These are phyloP conservation scores for Cavenderia fasciculata DNA, from an alignment of 78 protist genomes.

Conservation along the genomic window DNA sequence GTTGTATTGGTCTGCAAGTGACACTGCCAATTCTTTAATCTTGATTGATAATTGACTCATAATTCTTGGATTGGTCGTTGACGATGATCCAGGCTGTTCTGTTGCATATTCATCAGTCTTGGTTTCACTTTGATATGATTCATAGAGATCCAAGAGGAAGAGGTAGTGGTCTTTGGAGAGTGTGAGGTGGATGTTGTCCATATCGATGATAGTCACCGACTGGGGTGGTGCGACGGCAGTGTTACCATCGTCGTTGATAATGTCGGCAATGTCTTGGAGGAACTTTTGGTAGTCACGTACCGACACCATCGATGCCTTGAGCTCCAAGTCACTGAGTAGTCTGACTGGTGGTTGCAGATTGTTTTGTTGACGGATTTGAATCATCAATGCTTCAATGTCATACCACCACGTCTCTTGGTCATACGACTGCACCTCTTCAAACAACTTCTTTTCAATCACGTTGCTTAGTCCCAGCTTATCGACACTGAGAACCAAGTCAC, in stretches of 20 bases:
- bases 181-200: neutral
- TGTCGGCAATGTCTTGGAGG: neutral
- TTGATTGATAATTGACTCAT: too few relatives aligned
- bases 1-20: too few relatives aligned
- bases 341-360: too few relatives aligned
- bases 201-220: neutral
- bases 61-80: too few relatives aligned
- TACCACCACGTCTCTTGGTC: constrained; percentile 5
- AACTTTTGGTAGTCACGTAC: neutral
- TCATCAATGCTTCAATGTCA: neutral
- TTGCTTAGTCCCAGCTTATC: neutral
- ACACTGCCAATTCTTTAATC: too few relatives aligned
- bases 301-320: neutral
- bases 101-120: too few relatives aligned
- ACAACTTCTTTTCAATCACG: neutral
- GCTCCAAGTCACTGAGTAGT: constrained; percentile 12
- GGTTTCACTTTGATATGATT: neutral
- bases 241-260: too few relatives aligned
- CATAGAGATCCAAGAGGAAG: constrained; percentile 2
- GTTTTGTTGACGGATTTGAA: neutral
- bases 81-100: too few relatives aligned
- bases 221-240: neutral
- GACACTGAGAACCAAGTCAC: constrained; percentile 1
- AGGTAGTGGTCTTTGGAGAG: constrained; percentile 4
- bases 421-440: neutral